A percentile compares a stretch with the other conserved stretches of the same genome.
phyloP scores from a whole-genome alignment of 208 protist species.

The Trypanosoma melophagium region DNA sequence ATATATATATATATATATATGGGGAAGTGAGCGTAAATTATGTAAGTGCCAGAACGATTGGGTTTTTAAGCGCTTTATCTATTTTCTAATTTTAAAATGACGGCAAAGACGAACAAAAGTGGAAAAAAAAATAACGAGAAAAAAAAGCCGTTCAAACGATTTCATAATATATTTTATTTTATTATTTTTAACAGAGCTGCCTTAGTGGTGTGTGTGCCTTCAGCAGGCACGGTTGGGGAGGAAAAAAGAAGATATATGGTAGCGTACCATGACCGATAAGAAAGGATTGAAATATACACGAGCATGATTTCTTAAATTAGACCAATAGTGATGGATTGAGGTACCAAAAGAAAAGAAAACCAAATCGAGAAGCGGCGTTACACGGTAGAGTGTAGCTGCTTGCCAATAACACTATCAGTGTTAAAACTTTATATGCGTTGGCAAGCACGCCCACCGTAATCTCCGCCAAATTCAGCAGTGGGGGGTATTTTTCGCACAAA shows the following conservation, averaged over 20 bases:
- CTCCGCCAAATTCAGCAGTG: constrained; percentile 18
- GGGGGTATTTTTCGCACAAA: constrained; percentile 13
- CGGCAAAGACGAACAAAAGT: background rate
- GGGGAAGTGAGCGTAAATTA: no score
- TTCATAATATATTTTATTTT: constrained; percentile 10
- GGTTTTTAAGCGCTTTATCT: background rate
- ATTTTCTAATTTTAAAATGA: constrained; percentile 5
- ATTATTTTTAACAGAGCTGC: constrained; percentile 30
- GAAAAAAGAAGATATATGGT: constrained; percentile 53
- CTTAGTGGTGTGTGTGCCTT: constrained; percentile 53
- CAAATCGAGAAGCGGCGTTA: constrained; percentile 31
- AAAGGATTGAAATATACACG: constrained; percentile 6
- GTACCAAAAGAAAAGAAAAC: constrained; percentile 28
- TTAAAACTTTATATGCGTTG: background rate
- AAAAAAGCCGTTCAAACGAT: constrained; percentile 10
- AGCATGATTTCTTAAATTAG: background rate
- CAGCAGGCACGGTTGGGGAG: constrained; percentile 26
- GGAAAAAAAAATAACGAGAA: background rate
- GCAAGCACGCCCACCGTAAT: background rate
- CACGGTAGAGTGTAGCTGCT: background rate
- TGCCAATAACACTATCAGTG: background rate
- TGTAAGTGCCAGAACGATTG: no score
- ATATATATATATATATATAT: no score
- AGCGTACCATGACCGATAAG: constrained; percentile 22
- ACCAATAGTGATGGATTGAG: background rate